Base-by-base conservation (phyloP, 352 stramenopile species). In the Aphanomyces astaci region DNA sequence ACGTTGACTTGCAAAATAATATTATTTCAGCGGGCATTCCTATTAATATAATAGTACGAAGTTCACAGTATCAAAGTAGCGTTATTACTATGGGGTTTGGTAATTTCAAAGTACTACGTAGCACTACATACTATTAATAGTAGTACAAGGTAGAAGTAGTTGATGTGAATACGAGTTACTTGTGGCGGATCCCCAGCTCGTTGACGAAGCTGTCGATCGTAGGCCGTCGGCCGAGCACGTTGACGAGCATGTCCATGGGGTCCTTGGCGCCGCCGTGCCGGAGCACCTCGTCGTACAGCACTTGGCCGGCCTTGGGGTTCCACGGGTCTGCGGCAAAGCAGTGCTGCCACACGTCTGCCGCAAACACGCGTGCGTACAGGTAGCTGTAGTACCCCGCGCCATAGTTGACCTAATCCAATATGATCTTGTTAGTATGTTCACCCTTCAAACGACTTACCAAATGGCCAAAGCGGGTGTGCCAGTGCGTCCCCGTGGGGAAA, bases 351-450 rank as follows among this genome's bases (percentile, higher is more conserved):
- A 97, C 93, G 69, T 89, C 81, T 25, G 88, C 87, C 13, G 88
- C 89, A 70, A 96, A 96, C 62, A 96, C 87, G 25, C 87, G 87
- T 11, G 88, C 86, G 65, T 96, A 96, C 54, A 97, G 64, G 60
- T 97, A 97, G 67, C 86, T 92, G 75, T 97, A 97, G 70, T 97
- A 97, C 13, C 88, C 88, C 9, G 88, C 88, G 9, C 88, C 90
- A 31, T 97, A 97, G n/a, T 84, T 82, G 33, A 94, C 81, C 56
- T 65, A 52, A 10, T 22, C 7, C 51, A 59, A 25, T 65, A 22
- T 19, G 22, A 39, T 36, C 0, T 39, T n/a, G 30, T 10, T n/a
- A 19, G 15, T 2, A 3, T 17, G 24, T 10, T 30, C n/a, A n/a
- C n/a, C 13, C 27, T 9, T 62, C 11, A 22, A 48, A 13, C 3